Conservation (phyloP, 805 yeast species). For the Lachancea sp. region DNA sequence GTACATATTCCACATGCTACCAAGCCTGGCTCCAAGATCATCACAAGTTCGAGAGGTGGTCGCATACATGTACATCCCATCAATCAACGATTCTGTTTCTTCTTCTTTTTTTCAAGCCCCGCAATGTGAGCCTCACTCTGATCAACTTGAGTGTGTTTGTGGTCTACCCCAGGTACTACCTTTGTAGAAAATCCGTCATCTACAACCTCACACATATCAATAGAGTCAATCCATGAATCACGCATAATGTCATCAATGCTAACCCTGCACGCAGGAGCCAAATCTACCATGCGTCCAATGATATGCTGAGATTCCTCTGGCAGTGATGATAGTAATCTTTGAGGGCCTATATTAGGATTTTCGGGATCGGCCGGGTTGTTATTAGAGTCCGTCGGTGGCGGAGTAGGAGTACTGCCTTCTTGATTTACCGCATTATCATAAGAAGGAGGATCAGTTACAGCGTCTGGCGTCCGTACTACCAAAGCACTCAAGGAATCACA, state of each 20-base stretch:
- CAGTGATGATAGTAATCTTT: conserved; percentile 59
- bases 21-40: not conserved
- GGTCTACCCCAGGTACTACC: conserved; percentile 46
- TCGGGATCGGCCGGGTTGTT: conserved; percentile 39
- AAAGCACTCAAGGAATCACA: conserved; percentile 61
- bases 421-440: conserved; percentile 23
- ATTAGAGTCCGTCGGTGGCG: conserved; percentile 13
- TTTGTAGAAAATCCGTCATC: conserved; percentile 38
- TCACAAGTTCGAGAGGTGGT: not conserved
- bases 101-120: conserved; percentile 78
- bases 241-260: conserved; percentile 72
- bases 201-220: conserved; percentile 62
- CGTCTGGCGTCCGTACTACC: conserved; percentile 49
- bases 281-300: conserved; percentile 69
- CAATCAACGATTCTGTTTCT: conserved; percentile 35
- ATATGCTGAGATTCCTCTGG: conserved; percentile 64
- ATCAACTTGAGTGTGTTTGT: conserved; percentile 82
- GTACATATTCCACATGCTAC: too few relatives aligned
- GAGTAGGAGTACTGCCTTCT: conserved; percentile 2
- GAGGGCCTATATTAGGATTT: conserved; percentile 68
- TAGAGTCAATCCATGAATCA: conserved; percentile 60
- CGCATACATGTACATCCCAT: not conserved
- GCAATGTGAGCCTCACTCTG: conserved; percentile 95
- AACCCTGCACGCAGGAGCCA: conserved; percentile 81
- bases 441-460: conserved; percentile 41